These are phyloP conservation scores for Lachancea waltii DNA, from an alignment of 805 yeast species.

Conservation along the genomic window DNA sequence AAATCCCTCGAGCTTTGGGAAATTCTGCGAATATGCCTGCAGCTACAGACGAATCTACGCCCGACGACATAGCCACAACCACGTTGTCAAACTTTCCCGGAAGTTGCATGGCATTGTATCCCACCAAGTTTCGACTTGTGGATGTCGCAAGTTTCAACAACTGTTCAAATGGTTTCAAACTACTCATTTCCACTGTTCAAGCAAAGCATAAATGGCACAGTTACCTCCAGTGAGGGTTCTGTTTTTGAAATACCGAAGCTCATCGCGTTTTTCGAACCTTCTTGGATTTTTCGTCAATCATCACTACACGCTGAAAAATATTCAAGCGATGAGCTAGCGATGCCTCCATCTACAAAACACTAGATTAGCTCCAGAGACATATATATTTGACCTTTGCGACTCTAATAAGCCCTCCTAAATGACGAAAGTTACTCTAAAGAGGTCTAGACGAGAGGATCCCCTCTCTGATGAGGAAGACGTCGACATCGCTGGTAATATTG, in stretches of 20 bases:
- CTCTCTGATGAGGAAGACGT: slow-evolving; percentile 36
- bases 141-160: slow-evolving; percentile 1
- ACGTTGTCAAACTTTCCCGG: slow-evolving; percentile 55
- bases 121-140: slow-evolving; percentile 10
- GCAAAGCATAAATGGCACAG: too few species aligned
- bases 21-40: slow-evolving; percentile 63
- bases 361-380: too few species aligned
- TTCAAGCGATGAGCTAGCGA: slow-evolving; percentile 10
- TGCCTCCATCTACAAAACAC: too few species aligned
- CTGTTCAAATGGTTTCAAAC: background rate
- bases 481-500: slow-evolving; percentile 60
- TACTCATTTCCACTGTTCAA: background rate
- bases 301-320: slow-evolving; percentile 5
- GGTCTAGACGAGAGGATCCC: slow-evolving; percentile 7
- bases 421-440: slow-evolving; percentile 1
- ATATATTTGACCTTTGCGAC: too few species aligned
- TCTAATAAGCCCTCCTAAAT: background rate
- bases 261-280: background rate
- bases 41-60: slow-evolving; percentile 89
- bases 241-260: too few species aligned
- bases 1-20: slow-evolving; percentile 67
- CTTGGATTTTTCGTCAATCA: background rate
- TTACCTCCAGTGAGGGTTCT: too few species aligned
- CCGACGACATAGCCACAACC: slow-evolving; percentile 89
- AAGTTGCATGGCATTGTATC: slow-evolving; percentile 14